Conservation (phyloP, 495 filamentous ascomycete species). For the Rhizodiscina lignyota region DNA sequence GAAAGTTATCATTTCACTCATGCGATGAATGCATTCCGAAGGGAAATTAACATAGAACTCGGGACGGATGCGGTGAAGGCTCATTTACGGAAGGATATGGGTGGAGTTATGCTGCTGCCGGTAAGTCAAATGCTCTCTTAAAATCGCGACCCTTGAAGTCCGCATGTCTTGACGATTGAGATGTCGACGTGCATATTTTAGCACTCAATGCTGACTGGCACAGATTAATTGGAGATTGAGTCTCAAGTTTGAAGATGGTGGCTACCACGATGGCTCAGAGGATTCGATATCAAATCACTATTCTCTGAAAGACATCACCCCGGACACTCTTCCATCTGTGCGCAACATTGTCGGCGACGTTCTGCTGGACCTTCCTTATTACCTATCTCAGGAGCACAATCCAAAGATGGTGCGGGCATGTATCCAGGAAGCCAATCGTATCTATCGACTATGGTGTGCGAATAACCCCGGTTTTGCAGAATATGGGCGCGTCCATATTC, state of each 20-base stretch:
- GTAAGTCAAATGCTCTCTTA: conserved; percentile 21
- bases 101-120: conserved; percentile 58
- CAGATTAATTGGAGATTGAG: conserved; percentile 72
- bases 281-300: conserved; percentile 45
- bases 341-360: conserved; percentile 86
- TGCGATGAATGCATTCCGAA: conserved; percentile 79
- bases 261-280: conserved; percentile 32
- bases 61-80: conserved; percentile 54
- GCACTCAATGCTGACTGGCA: not conserved
- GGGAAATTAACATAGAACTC: conserved; percentile 72
- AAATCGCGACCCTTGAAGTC: not conserved
- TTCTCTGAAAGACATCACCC: conserved; percentile 76
- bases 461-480: conserved; percentile 80
- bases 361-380: conserved; percentile 95
- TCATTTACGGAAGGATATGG: conserved; percentile 52
- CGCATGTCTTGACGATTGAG: not conserved
- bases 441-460: conserved; percentile 81
- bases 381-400: conserved; percentile 79
- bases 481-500: conserved; percentile 70
- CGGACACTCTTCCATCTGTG: conserved; percentile 73
- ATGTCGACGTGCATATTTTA: not conserved
- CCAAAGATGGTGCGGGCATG: conserved; percentile 85
- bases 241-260: conserved; percentile 66
- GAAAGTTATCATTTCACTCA: conserved; percentile 97
- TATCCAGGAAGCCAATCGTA: conserved; percentile 79